A percentile compares a stretch with the other conserved stretches of the same genome.
These are phyloP conservation scores for Trifolium fragiferum DNA, from an alignment of 306 rosid species.

Conservation along the genomic window DNA sequence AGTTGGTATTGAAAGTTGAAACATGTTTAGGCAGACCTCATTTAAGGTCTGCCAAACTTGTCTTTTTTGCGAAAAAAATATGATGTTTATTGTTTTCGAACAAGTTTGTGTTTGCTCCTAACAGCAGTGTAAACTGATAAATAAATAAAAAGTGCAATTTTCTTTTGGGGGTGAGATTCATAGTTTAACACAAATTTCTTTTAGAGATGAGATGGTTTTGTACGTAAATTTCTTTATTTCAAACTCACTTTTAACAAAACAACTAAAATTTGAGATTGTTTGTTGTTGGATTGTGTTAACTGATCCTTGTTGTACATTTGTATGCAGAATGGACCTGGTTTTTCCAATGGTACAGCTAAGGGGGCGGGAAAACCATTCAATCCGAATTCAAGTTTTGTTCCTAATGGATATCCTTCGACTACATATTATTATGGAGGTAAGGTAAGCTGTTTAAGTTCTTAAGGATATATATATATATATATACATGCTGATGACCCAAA, in stretches of 20 bases:
- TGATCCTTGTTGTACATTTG: constrained; percentile 5
- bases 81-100: neutral
- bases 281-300: neutral
- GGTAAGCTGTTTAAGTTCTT: constrained; percentile 43
- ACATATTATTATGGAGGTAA: constrained; percentile 64
- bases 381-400: constrained; percentile 48
- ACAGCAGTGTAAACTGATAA: neutral
- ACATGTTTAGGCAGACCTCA: neutral
- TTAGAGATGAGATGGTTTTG: neutral
- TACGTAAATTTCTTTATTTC: neutral
- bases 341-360: constrained; percentile 37
- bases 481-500: neutral
- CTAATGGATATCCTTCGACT: constrained; percentile 48
- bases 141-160: neutral
- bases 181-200: neutral
- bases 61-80: neutral
- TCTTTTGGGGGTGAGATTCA: neutral
- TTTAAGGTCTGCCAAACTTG: neutral
- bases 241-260: neutral
- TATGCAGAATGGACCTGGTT: constrained; percentile 46
- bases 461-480: neutral
- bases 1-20: neutral
- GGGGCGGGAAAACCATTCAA: constrained; percentile 48
- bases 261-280: neutral
- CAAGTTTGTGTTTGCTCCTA: neutral